These are phyloP conservation scores for Botrytis paeoniae DNA, from an alignment of 2,329 filamentous ascomycete species.

Conservation along the genomic window DNA sequence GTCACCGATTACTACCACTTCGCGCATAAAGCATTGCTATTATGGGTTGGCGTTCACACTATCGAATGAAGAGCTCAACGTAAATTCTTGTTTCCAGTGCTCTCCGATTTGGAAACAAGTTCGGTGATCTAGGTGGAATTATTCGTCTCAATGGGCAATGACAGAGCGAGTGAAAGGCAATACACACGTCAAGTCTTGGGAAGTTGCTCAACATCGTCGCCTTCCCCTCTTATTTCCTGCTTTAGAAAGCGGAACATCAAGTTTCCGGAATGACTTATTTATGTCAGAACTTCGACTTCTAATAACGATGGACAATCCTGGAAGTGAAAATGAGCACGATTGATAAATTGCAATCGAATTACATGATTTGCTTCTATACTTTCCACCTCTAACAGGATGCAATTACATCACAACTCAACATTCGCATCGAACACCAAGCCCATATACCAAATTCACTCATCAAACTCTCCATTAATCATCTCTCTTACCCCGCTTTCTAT, in stretches of 20 bases:
- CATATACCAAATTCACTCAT: not conserved
- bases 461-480: not conserved
- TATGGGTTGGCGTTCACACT: no score
- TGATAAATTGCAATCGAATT: not conserved
- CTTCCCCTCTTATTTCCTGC: not conserved
- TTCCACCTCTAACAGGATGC: not conserved
- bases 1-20: not conserved
- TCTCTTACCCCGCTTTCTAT: not conserved
- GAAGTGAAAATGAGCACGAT: not conserved
- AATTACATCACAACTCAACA: not conserved
- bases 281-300: not conserved
- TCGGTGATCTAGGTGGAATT: not conserved
- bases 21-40: not conserved
- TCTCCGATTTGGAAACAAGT: not conserved
- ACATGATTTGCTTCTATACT: not conserved
- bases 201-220: not conserved
- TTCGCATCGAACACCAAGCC: not conserved
- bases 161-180: not conserved
- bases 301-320: not conserved
- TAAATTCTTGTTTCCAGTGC: not conserved
- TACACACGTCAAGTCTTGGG: not conserved
- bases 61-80: not conserved
- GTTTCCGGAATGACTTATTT: not conserved
- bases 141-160: not conserved
- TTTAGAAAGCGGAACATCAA: not conserved